phyloP scores from a whole-genome alignment of 352 stramenopile species.

The Phytophthora rubi region DNA sequence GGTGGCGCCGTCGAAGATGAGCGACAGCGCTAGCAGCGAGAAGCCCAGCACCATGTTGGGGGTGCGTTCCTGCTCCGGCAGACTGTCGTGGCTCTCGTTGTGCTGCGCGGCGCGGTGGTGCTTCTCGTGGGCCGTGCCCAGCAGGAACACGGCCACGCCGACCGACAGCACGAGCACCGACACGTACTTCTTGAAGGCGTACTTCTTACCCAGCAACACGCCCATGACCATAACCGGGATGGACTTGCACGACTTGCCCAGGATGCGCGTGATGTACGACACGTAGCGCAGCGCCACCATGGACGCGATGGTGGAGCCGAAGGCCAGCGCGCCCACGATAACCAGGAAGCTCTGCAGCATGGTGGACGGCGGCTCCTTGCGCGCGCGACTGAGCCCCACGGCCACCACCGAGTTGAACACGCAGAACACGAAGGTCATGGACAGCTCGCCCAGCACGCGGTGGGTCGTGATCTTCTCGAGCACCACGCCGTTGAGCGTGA shows the following conservation, averaged over 20 bases:
- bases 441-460: slow-evolving; percentile 81
- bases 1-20: slow-evolving; percentile 82
- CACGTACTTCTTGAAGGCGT: slow-evolving; percentile 83
- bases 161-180: slow-evolving; percentile 77
- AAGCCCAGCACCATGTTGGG: slow-evolving; percentile 74
- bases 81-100: slow-evolving; percentile 52
- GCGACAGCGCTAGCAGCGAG: slow-evolving; percentile 70
- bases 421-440: slow-evolving; percentile 86
- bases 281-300: slow-evolving; percentile 87
- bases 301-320: slow-evolving; percentile 82
- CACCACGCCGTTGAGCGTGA: slow-evolving; percentile 82
- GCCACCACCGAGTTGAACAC: slow-evolving; percentile 77
- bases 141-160: slow-evolving; percentile 78
- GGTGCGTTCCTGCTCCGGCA: slow-evolving; percentile 56
- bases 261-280: slow-evolving; percentile 85
- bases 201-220: slow-evolving; percentile 77
- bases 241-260: slow-evolving; percentile 90
- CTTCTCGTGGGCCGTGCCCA: slow-evolving; percentile 79
- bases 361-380: slow-evolving; percentile 73
- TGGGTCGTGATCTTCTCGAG: slow-evolving; percentile 89
- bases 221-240: slow-evolving; percentile 88
- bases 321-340: slow-evolving; percentile 71
- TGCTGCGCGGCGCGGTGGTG: slow-evolving; percentile 50
- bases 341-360: slow-evolving; percentile 76
- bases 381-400: slow-evolving; percentile 56